These are phyloP conservation scores for Heritiera littoralis DNA, from an alignment of 345 rosid species.

Conservation along the genomic window DNA sequence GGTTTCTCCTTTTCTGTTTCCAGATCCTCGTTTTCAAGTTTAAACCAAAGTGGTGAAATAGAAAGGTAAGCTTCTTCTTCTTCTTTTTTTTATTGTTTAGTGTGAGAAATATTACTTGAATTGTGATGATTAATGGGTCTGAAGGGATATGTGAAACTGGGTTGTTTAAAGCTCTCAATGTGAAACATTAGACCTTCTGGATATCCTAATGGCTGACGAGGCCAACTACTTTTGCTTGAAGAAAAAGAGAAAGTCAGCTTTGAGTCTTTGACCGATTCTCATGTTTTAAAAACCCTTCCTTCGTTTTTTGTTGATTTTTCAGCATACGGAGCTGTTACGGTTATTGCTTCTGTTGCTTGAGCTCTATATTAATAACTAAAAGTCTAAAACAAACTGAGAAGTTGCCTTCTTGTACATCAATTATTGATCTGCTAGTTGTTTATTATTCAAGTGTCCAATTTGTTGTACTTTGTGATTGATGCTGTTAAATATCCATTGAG, in stretches of 20 bases:
- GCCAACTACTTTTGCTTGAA: constrained; percentile 19
- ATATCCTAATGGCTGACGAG: constrained; percentile 30
- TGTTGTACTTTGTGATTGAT: background rate
- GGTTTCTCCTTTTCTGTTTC: constrained; percentile 21
- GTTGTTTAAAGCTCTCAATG: constrained; percentile 27
- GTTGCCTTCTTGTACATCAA: constrained; percentile 19
- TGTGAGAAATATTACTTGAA: constrained; percentile 13
- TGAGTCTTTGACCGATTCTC: constrained; percentile 39
- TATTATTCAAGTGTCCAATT: background rate
- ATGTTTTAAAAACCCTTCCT: constrained; percentile 13
- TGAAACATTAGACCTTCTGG: constrained; percentile 38
- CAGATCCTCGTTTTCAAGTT: constrained; percentile 31
- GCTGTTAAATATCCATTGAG: constrained; percentile 15
- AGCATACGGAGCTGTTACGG: constrained; percentile 18
- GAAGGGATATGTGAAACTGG: constrained; percentile 14
- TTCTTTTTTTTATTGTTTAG: background rate
- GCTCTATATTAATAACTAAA: constrained; percentile 15
- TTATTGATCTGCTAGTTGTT: constrained; percentile 31
- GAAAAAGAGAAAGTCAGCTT: constrained; percentile 24
- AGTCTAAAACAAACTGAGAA: constrained; percentile 8
- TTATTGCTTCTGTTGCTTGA: constrained; percentile 13
- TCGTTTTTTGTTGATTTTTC: constrained; percentile 29
- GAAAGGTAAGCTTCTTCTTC: constrained; percentile 34
- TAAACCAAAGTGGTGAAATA: constrained; percentile 22
- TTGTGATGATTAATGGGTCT: constrained; percentile 22